A percentile compares a stretch with the other conserved stretches of the same genome.
These are phyloP conservation scores for Syzygium grande DNA, from an alignment of 345 rosid genomes.

Conservation along the genomic window DNA sequence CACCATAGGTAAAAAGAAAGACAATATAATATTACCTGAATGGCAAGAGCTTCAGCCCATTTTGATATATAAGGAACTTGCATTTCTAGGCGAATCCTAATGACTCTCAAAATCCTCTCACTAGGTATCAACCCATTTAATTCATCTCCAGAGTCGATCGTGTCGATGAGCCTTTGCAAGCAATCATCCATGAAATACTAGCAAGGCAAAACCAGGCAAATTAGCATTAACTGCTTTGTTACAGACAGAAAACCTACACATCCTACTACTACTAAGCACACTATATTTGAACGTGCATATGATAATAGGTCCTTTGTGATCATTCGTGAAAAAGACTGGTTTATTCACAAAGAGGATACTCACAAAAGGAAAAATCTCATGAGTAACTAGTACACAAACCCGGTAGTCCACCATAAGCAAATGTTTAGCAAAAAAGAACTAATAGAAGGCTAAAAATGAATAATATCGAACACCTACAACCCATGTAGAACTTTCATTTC, in stretches of 20 bases:
- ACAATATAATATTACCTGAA: constrained; percentile 39
- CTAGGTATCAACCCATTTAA: constrained; percentile 53
- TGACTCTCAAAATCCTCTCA: constrained; percentile 58
- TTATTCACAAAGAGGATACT: background rate
- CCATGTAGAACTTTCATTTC: background rate
- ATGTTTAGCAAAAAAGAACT: background rate
- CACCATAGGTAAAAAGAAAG: background rate
- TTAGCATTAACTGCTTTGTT: background rate
- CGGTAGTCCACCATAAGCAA: background rate
- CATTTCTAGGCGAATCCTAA: constrained; percentile 75
- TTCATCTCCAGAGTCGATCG: constrained; percentile 50
- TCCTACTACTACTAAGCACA: background rate
- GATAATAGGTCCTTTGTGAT: background rate
- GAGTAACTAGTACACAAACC: background rate
- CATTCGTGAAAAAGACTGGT: background rate
- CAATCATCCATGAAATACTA: constrained; percentile 93
- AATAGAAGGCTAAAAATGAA: background rate
- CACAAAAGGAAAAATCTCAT: background rate
- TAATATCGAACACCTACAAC: background rate
- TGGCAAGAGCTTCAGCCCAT: constrained; percentile 97
- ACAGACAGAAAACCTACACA: background rate
- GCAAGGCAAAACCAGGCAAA: constrained; percentile 5
- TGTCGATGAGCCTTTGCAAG: constrained; percentile 66
- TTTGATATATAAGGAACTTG: constrained; percentile 85
- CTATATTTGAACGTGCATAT: background rate